Percentiles rank a stretch among this genome's conserved stretches.
phyloP scores from a whole-genome alignment of 2,329 filamentous ascomycete genomes.

The Alternaria atra region DNA sequence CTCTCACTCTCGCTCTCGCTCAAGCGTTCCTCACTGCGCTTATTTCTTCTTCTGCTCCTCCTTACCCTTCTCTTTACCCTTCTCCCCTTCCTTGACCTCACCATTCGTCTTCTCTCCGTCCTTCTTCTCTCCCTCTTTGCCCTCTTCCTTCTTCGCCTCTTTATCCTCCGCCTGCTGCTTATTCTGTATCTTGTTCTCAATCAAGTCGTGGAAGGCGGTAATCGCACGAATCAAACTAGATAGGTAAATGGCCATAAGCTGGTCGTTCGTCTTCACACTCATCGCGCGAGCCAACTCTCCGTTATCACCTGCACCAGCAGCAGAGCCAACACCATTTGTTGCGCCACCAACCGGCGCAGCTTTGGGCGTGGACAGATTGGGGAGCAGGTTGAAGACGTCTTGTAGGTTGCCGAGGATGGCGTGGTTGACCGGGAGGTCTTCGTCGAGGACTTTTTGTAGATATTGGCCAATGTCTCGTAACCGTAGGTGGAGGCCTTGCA shows the following conservation, averaged over 20 bases:
- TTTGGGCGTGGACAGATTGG: conserved; percentile 87
- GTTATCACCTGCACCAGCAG: conserved; percentile 65
- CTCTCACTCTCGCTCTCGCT: conserved; percentile 15
- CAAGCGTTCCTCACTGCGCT: conserved; percentile 25
- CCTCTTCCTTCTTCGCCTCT: conserved; percentile 72
- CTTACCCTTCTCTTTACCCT: conserved; percentile 65
- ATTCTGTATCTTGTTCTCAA: conserved; percentile 99
- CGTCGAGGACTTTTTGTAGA: conserved; percentile 93
- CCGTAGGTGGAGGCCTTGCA: conserved; percentile 93
- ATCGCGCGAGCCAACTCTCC: conserved; percentile 93
- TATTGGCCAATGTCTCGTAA: conserved; percentile 95
- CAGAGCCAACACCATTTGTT: conserved; percentile 59
- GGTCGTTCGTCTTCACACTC: conserved; percentile 99
- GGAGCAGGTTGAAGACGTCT: conserved; percentile 97
- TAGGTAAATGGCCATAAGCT: conserved; percentile 97
- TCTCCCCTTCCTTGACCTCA: conserved; percentile 60
- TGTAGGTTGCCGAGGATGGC: conserved; percentile 98
- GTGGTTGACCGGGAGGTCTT: conserved; percentile 93
- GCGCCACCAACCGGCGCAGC: conserved; percentile 62
- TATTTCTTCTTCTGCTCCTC: conserved; percentile 66
- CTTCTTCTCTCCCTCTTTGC: conserved; percentile 71
- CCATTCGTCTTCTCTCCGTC: conserved; percentile 65
- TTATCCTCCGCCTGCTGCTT: conserved; percentile 96
- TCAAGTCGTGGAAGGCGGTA: conserved; percentile 97
- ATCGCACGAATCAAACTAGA: conserved; percentile 97